Evolutionary conservation across 1,284 basidiomycete genomes (phyloP), one percentile per base, ranked within the genome.

Genomic region (Coniferiporia sulphurascens): DNA sequence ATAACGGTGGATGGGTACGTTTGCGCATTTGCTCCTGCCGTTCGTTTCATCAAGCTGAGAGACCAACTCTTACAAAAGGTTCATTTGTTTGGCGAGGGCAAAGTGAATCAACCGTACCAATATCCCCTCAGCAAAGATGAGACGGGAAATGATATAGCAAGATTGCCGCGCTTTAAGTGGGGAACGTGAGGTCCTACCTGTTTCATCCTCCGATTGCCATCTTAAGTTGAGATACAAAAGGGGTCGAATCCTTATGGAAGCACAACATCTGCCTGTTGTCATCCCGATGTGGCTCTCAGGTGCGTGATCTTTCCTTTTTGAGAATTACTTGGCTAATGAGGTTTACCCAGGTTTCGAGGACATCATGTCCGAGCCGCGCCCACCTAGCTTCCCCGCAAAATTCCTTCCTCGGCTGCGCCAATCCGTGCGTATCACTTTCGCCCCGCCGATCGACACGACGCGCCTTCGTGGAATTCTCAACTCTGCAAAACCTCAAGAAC

Each of bases 231-330:
- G 53, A 7, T 35, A 38, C 35, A 35, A 21, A 44, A 94, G 92
- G 44, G 90, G 89, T 38, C 82, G 92, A 13, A 89, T 96, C 51
- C 70, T 96, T 50, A 92, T 94, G 85, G 91, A 95, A 67, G 77
- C 86, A 0, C 72, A 78, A 19, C 71, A 77, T 43, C 82, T 83
- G 52, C 95, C 96, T 0, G 73, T 86, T n/a, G 85, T 98, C 58
- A 87, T 98, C 59, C 96, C 96, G 1, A 93, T 98, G 78, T 98
- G 93, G 92, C 80, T 98, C 19, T 87, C 88, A 4, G 93, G 86
- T 86, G 56, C 21, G 76, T 46, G 17, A 9, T 34, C 19, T 38
- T 22, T 19, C 50, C 41, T 27, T 44, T 15, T 34, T 45, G 17
- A 49, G 50, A 52, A 32, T 52, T 10, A 32, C 10, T 43, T 7